phyloP scores from a whole-genome alignment of 83 land plant genomes.

The Thuja plicata region DNA sequence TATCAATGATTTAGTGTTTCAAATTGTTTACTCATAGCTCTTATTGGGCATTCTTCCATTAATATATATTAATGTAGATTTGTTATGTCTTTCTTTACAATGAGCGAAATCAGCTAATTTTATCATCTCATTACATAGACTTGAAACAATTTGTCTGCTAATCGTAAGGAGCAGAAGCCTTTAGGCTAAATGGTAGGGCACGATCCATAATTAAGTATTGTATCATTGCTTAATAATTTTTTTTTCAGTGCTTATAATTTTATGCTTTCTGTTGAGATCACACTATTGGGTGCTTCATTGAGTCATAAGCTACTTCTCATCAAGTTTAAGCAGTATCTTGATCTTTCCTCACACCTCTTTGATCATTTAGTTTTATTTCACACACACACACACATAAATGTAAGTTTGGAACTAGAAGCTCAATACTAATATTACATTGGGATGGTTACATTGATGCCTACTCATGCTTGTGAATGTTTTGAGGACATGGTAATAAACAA shows the following conservation, averaged over 20 bases:
- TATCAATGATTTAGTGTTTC: neutral
- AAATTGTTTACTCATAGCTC: neutral
- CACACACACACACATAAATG: neutral
- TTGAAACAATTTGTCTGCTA: neutral
- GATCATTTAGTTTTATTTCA: neutral
- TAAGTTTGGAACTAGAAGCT: neutral
- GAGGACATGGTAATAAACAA: neutral
- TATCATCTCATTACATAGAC: neutral
- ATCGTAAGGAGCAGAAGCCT: neutral
- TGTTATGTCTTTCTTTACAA: neutral
- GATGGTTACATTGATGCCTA: neutral
- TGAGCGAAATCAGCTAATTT: neutral
- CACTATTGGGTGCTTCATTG: neutral
- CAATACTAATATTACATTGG: neutral
- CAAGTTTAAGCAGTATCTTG: neutral
- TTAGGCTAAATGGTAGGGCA: neutral
- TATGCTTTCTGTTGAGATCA: neutral
- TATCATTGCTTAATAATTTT: neutral
- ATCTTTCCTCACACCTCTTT: neutral
- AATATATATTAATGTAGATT: neutral
- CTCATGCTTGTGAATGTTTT: neutral
- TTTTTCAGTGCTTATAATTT: neutral
- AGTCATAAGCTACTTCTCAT: neutral
- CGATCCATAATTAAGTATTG: neutral
- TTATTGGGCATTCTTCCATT: neutral